A percentile compares a stretch with the other conserved stretches of the same genome.
phyloP scores from a whole-genome alignment of 805 yeast species.

The Suhomyces pyralidae region DNA sequence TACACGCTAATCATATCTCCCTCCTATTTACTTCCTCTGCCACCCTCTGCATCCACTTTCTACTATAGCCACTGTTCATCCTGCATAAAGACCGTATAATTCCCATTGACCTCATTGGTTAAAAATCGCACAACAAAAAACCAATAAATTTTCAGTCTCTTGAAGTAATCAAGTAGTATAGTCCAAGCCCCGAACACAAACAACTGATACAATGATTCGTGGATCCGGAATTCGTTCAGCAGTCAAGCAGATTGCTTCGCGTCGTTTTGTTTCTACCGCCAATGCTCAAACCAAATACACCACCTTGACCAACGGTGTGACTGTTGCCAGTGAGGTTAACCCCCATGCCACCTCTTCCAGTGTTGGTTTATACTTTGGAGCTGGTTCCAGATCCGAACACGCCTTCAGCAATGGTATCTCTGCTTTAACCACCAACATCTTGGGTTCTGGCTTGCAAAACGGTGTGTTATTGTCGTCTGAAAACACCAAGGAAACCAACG shows the following conservation, averaged over 20 bases:
- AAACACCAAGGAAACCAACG: slow-evolving; percentile 62
- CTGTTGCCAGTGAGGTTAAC: slow-evolving; percentile 67
- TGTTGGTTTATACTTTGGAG: slow-evolving; percentile 67
- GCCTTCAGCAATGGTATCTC: slow-evolving; percentile 81
- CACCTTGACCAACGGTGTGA: slow-evolving; percentile 68
- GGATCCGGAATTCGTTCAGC: slow-evolving; percentile 35
- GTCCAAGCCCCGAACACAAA: not conserved
- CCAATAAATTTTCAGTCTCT: slow-evolving; percentile 4
- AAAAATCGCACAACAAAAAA: slow-evolving; percentile 1
- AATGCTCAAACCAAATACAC: slow-evolving; percentile 63
- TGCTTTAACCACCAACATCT: slow-evolving; percentile 54
- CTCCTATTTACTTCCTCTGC: too few relatives aligned
- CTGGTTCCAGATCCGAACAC: slow-evolving; percentile 79
- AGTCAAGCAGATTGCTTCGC: slow-evolving; percentile 29
- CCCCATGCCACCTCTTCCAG: slow-evolving; percentile 55
- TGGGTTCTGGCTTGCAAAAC: slow-evolving; percentile 39
- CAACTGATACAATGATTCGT: slow-evolving; percentile 34
- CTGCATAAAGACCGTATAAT: slow-evolving; percentile 1
- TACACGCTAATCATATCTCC: not conserved
- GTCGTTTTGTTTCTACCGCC: slow-evolving; percentile 60
- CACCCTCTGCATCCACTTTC: too few relatives aligned
- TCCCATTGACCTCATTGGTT: slow-evolving; percentile 4
- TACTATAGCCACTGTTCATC: not conserved
- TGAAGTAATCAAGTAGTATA: not conserved
- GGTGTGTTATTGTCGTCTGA: slow-evolving; percentile 59